A percentile compares a stretch with the other conserved stretches of the same genome.
Conservation (phyloP, 192 early-diverging fungal species). For the Coemansia umbellata region DNA sequence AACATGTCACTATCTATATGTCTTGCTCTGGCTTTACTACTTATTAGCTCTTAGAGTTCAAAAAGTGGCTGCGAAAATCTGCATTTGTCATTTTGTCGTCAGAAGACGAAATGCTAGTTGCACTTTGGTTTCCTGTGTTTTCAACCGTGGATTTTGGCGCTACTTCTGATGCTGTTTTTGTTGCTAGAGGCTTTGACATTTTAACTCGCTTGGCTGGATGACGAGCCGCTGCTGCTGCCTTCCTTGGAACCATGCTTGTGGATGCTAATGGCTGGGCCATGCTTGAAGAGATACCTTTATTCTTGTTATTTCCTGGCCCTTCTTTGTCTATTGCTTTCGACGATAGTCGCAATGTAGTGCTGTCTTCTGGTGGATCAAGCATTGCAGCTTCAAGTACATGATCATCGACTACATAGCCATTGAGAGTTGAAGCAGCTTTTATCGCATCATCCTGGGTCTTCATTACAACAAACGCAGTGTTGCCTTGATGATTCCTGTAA, state of each 20-base stretch:
- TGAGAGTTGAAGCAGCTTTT: conserved; percentile 5
- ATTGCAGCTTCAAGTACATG: conserved; percentile 5
- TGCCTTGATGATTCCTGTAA: conserved; percentile 24
- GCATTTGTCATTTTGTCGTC: conserved; percentile 14
- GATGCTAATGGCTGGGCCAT: too few species aligned
- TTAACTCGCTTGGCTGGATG: conserved; percentile 27
- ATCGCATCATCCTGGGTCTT: conserved; percentile 15
- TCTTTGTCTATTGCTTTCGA: not conserved
- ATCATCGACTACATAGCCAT: conserved; percentile 18
- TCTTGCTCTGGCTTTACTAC: too few species aligned
- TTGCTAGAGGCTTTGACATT: not conserved
- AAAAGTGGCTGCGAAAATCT: conserved; percentile 33
- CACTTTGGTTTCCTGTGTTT: not conserved
- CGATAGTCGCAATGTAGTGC: not conserved
- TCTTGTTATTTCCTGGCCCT: not conserved
- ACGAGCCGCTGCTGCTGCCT: not conserved
- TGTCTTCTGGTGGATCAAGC: not conserved
- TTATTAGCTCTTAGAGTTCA: conserved; percentile 1
- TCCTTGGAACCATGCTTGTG: conserved; percentile 17
- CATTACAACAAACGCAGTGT: conserved; percentile 27
- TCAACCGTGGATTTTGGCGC: not conserved
- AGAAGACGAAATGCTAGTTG: not conserved
- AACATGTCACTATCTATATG: too few species aligned
- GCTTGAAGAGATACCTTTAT: too few species aligned
- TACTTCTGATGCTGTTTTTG: not conserved